phyloP scores from a whole-genome alignment of 352 stramenopile genomes.

The Sclerospora graminicola region DNA sequence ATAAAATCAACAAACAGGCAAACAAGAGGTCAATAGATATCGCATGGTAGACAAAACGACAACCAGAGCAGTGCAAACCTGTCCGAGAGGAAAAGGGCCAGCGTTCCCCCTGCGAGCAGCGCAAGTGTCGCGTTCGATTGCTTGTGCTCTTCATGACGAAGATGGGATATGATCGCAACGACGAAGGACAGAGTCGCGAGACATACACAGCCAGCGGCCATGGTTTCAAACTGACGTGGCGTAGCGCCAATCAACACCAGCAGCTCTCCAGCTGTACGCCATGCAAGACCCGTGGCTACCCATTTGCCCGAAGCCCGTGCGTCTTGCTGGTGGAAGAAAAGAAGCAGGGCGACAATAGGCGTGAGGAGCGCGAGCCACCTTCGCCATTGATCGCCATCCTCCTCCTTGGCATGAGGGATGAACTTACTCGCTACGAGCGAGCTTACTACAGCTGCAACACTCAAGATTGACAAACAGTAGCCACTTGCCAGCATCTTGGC shows the following conservation, averaged over 20 bases:
- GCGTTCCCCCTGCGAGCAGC: conserved; percentile 25
- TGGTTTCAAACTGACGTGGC: conserved; percentile 32
- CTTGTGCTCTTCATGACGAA: conserved; percentile 39
- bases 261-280: conserved; percentile 59
- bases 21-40: not conserved
- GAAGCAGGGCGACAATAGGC: conserved; percentile 46
- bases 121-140: conserved; percentile 47
- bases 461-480: conserved; percentile 57
- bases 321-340: conserved; percentile 73
- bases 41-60: not conserved
- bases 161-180: conserved; percentile 31
- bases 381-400: conserved; percentile 30
- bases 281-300: conserved; percentile 71
- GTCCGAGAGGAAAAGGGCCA: conserved; percentile 57
- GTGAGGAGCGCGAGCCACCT: conserved; percentile 59
- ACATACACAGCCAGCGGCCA: conserved; percentile 24
- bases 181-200: conserved; percentile 54
- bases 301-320: conserved; percentile 62
- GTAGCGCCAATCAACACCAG: conserved; percentile 45
- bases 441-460: conserved; percentile 51
- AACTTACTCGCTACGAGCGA: conserved; percentile 56
- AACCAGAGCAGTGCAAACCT: conserved; percentile 23
- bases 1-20: conserved; percentile 1
- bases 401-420: conserved; percentile 23
- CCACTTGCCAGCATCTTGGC: conserved; percentile 43